Percentiles rank a stretch among this genome's conserved stretches.
Conservation (phyloP, 805 yeast species). For the Candida loeiensis region DNA sequence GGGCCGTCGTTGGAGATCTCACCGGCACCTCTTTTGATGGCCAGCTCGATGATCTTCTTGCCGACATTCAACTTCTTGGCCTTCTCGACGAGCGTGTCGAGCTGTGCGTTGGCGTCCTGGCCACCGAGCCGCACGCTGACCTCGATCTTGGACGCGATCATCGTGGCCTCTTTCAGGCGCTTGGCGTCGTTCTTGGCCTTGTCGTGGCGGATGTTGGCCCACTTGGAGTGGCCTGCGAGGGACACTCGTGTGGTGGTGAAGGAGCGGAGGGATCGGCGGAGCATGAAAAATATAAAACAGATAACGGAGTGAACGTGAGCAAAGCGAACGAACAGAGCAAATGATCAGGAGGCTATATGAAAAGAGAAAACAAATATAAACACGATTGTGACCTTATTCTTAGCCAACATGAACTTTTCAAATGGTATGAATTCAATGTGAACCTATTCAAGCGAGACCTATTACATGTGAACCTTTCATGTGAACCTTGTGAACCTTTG, state of each 20-base stretch:
- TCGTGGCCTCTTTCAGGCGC: constrained; percentile 64
- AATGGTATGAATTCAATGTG: too few relatives aligned
- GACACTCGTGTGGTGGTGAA: constrained; percentile 16
- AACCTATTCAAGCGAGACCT: too few relatives aligned
- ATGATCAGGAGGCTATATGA: neutral
- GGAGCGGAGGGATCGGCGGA: constrained; percentile 3
- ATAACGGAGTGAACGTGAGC: neutral
- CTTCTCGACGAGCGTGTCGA: constrained; percentile 70
- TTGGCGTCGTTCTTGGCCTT: constrained; percentile 89
- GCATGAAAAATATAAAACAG: neutral
- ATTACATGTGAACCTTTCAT: too few relatives aligned
- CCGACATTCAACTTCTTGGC: constrained; percentile 76
- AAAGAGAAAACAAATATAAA: too few relatives aligned
- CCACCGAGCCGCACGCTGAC: constrained; percentile 73
- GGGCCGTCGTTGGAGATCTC: constrained; percentile 47
- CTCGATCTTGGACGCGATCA: constrained; percentile 69
- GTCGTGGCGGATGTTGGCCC: constrained; percentile 93
- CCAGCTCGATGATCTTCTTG: constrained; percentile 82
- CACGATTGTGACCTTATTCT: too few relatives aligned
- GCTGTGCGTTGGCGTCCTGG: constrained; percentile 59
- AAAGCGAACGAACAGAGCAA: neutral
- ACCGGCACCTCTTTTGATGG: constrained; percentile 82
- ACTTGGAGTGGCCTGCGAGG: constrained; percentile 85
- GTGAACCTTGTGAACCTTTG: too few relatives aligned
- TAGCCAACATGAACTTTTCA: too few relatives aligned